Evolutionary conservation across 305 asterid genomes (phyloP), one percentile per base, ranked within the genome.

Genomic region (Solanum hybrid): DNA sequence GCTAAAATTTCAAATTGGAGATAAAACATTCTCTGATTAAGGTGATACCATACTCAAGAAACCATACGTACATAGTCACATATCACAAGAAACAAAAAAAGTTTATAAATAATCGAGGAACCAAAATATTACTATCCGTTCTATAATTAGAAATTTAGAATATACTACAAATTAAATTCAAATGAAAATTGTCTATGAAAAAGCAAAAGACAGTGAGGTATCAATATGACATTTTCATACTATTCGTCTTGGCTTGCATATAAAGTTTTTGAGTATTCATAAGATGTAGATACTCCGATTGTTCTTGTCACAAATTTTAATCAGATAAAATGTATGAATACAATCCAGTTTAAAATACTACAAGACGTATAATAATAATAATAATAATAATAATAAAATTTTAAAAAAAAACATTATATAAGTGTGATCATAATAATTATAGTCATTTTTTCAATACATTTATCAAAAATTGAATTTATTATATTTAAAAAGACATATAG

Each of bases 1-100:
- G 46, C 14, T 0, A 11, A 40, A 40, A 40, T 40, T 40, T 40
- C 5, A 40, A 0, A 40, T 40, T 39, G 0, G 0, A 1, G 0
- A 1, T 39, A 39, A 39, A 39, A 39, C 51, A 12, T 0, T 40
- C 51, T 4, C 0, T 0, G 0, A 40, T 0, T 0, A 40, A 40
- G 0, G 16, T 12, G 51, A 40, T 0, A 0, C 16, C 57, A 40
- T 11, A 40, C 57, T 12, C 6, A 12, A 40, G 6, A 0, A 12
- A 12, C 0, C 0, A 40, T 40, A 40, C 2, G 14, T 40, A 40
- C 51, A 40, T 40, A 11, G 51, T 40, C 57, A 40, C 57, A 40
- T 40, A 40, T 40, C 57, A 40, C 57, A 40, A 11, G 57, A 51
- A 16, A 16, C 67, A 16, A 51, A 51, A 16, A 18, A 51, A 51